Base-by-base conservation (phyloP, 306 rosid genomes). In the Arachis hypogaea region DNA sequence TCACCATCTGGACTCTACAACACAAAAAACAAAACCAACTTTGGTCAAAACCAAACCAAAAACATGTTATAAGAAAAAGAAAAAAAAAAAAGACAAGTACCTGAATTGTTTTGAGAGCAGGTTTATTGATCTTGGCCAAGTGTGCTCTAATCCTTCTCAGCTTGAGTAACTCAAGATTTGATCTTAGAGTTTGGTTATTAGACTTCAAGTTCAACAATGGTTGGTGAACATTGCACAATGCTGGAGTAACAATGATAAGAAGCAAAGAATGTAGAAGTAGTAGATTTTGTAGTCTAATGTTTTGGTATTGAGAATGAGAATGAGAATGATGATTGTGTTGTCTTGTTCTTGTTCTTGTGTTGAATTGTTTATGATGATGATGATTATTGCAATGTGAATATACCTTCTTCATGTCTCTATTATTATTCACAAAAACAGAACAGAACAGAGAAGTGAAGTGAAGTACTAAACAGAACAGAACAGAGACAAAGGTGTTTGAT, bases 1-100 rank as follows among this genome's bases (percentile, higher is more conserved):
- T 95, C 99, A 12, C 99, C 99, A 83, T 95, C 99, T 49, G 96
- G 89, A 74, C 99, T 92, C 99, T 95, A 88, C 65, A 87, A 42
- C 49, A 52, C 81, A 76, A 66, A 0, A 70, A 22, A 22, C 28
- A 22, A 22, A 22, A 22, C 28, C 28, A 22, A 1, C 28, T 22
- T 22, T 22, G 28, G 28, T 22, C 28, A 22, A 22, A 22, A 22
- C 28, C 38, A 33, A 2, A 54, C 11, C 73, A 52, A 11, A 52
- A 33, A 33, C 28, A 70, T 43, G 10, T 16, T 64, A 22, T 51
- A 22, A 22, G 62, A 68, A 49, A 11, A 77, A 11, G n/a, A 3
- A 11, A 3, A 5, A 68, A 51, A 54, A 14, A 9, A 11, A 4
- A 22, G 28, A 22, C 28, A 76, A 62, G 43, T 81, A 85, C 98